Evolutionary conservation across 345 rosid genomes (phyloP), one percentile per base, ranked within the genome.

Genomic region (Physaria fendleri): DNA sequence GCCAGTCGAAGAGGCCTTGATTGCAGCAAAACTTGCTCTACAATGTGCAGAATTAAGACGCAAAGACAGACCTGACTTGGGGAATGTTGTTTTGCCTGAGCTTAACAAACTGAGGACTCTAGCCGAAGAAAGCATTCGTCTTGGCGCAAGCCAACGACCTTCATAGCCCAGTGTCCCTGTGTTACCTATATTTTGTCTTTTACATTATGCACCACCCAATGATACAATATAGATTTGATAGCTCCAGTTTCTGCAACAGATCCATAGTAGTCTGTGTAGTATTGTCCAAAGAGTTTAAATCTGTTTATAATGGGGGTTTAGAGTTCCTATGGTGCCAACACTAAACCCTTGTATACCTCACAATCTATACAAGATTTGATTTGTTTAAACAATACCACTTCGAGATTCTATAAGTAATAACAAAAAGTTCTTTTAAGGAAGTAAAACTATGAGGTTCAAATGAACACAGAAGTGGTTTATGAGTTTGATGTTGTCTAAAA

Each of bases 31-130:
- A 72, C 24, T 87, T 27, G 81, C 83, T 65, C 76, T 93, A 37
- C 59, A 78, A 38, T 93, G 97, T 50, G 80, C 95, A 4, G 91
- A 93, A 41, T 49, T 85, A 71, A 78, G 99, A 69, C 69, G 79
- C 24, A 93, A 77, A 74, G 97, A 93, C 73, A 82, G 99, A 64
- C 99, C 99, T 9, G 89, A 93, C 69, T 87, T 93, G 1, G 81
- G 82, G 33, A 64, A 24, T 6, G 79, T 38, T 4, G 41, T 93
- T 25, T 62, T 93, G 57, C 97, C 94, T 16, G 90, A 77, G 74
- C 95, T 89, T 29, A 69, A 88, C 48, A 78, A 78, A 64, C 60
- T 86, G 70, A 83, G 85, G 62, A 70, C 8, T 16, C 81, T 86
- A 29, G 97, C 84, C 0, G 95, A 80, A 40, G 82, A 66, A 25